These are phyloP conservation scores for Xerocomellus amylosporus DNA, from an alignment of 768 basidiomycete genomes.

Conservation along the genomic window DNA sequence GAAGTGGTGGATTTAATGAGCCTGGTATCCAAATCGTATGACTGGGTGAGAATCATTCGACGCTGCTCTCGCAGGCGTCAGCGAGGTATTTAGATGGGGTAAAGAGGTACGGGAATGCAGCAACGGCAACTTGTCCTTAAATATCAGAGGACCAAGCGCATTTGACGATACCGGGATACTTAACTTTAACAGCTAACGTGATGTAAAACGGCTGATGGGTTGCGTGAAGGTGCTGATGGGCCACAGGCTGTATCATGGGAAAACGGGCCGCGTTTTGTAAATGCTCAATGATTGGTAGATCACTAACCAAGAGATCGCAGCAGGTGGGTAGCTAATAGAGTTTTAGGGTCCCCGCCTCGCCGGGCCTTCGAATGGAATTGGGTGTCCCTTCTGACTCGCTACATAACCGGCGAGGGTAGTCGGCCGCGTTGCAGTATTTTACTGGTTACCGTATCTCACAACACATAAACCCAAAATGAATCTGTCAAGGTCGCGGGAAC, in stretches of 20 bases:
- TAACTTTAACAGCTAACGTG: constrained; percentile 32
- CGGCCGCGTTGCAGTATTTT: neutral
- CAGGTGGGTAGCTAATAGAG: constrained; percentile 27
- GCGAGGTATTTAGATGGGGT: constrained; percentile 4
- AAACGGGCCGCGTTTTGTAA: constrained; percentile 15
- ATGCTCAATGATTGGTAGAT: constrained; percentile 23
- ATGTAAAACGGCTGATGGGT: constrained; percentile 33
- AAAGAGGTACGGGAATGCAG: constrained; percentile 11
- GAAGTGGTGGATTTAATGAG: constrained; percentile 30
- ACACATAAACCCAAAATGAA: neutral
- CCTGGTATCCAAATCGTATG: constrained; percentile 18
- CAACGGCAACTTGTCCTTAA: constrained; percentile 27
- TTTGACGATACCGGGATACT: constrained; percentile 22
- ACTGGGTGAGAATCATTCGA: constrained; percentile 28
- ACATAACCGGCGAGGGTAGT: neutral
- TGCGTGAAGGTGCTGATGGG: constrained; percentile 20
- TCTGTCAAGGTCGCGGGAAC: neutral
- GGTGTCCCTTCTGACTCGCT: constrained; percentile 2
- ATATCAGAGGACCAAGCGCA: constrained; percentile 21
- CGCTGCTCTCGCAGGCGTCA: constrained; percentile 19
- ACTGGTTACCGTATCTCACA: neutral
- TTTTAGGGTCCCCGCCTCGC: constrained; percentile 28
- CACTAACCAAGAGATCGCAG: constrained; percentile 16
- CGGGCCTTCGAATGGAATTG: constrained; percentile 2
- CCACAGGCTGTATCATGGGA: constrained; percentile 17